Base-by-base conservation (phyloP, 2,329 filamentous ascomycete genomes). In the Xylariaceae sp. region DNA sequence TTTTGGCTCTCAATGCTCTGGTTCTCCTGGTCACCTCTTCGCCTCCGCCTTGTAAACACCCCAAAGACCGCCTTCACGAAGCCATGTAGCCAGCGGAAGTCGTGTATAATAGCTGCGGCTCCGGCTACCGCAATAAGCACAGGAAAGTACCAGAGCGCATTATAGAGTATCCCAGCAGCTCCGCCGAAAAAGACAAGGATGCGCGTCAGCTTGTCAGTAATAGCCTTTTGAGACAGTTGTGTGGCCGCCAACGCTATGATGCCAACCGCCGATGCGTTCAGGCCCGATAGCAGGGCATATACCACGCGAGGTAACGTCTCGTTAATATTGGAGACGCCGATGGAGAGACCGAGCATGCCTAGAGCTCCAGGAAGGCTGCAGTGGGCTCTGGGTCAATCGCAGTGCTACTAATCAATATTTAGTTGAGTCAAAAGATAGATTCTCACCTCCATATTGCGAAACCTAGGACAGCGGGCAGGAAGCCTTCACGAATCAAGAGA, bases 141-240 rank as follows among this genome's bases (percentile, higher is more conserved):
- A 0, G 88, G 88, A 39, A 90, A 91, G 60, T 88, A 92, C 88
- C 88, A 92, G 0, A 91, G 70, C 0, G 86, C 82, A 43, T 84
- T 89, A 61, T 91, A 91, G 42, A 88, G 75, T 59, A 91, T 71
- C 0, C 87, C 88, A 0, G 85, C 86, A 7, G 80, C 77, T 0
- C 76, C 88, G 3, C 81, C 81, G 6, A 86, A 63, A 10, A 89
- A 85, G 0, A 91, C 83, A 1, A 91, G 61, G 0, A 86, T 72
- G 1, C 87, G 74, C 0, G 87, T 85, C 3, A 88, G 41, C 16
- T 75, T 75, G 64, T 91, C 87, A 0, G 80, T 85, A 49, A 91
- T 85, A 0, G 87, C 81, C 59, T 89, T 89, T 11, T 84, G 75
- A 0, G 86, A 81, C 0, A 91, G 75, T 65, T 88, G 74, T 0